These are phyloP conservation scores for Backusella liffmaniae DNA, from an alignment of 192 early-diverging fungal species.

Conservation along the genomic window DNA sequence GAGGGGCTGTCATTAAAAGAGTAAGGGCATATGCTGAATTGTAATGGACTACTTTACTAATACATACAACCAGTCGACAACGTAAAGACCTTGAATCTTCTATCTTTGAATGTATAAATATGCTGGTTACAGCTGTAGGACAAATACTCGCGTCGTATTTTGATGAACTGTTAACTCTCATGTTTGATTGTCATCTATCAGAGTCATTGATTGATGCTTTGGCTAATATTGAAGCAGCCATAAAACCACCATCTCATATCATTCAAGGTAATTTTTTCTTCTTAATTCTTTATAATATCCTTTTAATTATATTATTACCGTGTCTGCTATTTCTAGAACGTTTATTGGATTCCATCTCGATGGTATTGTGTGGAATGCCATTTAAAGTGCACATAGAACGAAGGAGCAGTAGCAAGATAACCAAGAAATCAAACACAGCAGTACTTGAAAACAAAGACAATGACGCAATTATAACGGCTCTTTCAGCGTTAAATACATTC, in stretches of 20 bases:
- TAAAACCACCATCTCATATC: constrained; percentile 73
- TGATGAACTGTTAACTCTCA: constrained; percentile 83
- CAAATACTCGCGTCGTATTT: constrained; percentile 83
- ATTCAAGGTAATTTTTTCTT: constrained; percentile 74
- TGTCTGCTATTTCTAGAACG: constrained; percentile 55
- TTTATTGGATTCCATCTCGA: constrained; percentile 84
- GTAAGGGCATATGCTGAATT: constrained; percentile 36
- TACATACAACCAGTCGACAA: constrained; percentile 32
- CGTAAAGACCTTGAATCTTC: constrained; percentile 57
- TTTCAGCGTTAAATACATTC: constrained; percentile 80
- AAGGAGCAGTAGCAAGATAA: constrained; percentile 22
- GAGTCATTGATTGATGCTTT: constrained; percentile 77
- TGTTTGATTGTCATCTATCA: constrained; percentile 88
- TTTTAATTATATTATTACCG: background rate
- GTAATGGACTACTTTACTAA: background rate
- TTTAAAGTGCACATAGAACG: constrained; percentile 75
- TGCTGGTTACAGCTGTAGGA: constrained; percentile 86
- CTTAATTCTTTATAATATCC: background rate
- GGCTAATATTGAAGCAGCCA: constrained; percentile 72
- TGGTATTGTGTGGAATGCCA: constrained; percentile 75
- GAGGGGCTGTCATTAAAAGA: constrained; percentile 72
- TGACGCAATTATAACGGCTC: constrained; percentile 75
- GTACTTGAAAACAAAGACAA: constrained; percentile 62
- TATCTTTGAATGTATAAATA: constrained; percentile 85
- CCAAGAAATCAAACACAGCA: constrained; percentile 16